A percentile compares a stretch with the other conserved stretches of the same genome.
Evolutionary conservation across 169 alveolate genomes (phyloP).

Genomic region (Plasmodium coatneyi): DNA sequence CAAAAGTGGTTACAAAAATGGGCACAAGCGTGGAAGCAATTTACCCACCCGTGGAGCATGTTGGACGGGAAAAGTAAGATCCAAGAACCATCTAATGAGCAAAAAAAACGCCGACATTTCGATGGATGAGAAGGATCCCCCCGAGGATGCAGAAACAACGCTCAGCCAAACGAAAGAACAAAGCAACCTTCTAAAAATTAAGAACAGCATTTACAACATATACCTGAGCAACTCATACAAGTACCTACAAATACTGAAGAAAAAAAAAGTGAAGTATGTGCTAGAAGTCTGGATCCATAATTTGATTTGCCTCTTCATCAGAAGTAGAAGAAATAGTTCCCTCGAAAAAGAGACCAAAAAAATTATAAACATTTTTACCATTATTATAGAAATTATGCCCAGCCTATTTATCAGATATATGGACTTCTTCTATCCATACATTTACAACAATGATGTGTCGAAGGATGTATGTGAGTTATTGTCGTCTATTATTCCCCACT

Average conservation of each 20-base stretch:
- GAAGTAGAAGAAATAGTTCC: constrained; percentile 42
- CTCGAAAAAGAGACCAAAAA: constrained; percentile 63
- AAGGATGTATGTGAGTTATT: constrained; percentile 73
- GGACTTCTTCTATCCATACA: constrained; percentile 55
- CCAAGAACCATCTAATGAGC: neutral
- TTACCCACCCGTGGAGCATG: neutral
- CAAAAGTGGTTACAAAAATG: neutral
- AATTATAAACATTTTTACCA: constrained; percentile 59
- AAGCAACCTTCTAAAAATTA: neutral
- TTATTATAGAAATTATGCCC: constrained; percentile 69
- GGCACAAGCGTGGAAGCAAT: neutral
- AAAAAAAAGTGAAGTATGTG: constrained; percentile 27
- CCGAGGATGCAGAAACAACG: neutral
- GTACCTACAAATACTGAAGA: constrained; percentile 30
- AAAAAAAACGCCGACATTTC: neutral
- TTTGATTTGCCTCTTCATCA: constrained; percentile 38
- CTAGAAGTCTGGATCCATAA: constrained; percentile 61
- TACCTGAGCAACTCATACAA: constrained; percentile 32
- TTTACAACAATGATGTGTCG: constrained; percentile 59
- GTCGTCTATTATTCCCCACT: constrained; percentile 58
- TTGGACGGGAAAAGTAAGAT: neutral
- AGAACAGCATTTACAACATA: constrained; percentile 58
- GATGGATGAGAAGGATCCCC: neutral
- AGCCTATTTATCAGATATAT: constrained; percentile 44
- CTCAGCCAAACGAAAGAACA: neutral